A percentile compares a stretch with the other conserved stretches of the same genome.
Evolutionary conservation across 176 grass and related monocot genomes (phyloP).

Genomic region (Calamus simplicifolius): DNA sequence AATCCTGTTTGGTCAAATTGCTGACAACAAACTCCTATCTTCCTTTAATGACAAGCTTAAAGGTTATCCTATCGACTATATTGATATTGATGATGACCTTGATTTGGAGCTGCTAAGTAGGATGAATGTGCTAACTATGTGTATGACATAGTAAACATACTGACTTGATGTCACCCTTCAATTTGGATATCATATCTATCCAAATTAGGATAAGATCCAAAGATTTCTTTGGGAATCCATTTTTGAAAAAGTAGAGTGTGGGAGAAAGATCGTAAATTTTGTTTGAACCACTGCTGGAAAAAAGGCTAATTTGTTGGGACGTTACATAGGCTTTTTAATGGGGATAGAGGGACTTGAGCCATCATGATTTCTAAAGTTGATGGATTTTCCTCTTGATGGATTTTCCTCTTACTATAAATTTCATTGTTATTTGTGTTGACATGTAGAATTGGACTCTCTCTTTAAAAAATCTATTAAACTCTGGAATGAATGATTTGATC

Average conservation of each 20-base stretch:
- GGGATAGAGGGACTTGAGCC: constrained; percentile 1
- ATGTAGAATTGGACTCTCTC: neutral
- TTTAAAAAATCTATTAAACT: neutral
- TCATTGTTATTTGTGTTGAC: neutral
- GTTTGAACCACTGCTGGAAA: no score
- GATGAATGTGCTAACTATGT: neutral
- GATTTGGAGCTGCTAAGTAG: neutral
- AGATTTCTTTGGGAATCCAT: no score
- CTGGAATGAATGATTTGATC: no score
- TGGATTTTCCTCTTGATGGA: neutral
- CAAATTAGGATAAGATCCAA: no score
- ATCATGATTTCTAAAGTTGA: neutral
- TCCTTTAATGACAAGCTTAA: no score
- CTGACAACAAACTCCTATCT: no score
- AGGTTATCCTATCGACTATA: no score
- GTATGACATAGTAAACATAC: neutral
- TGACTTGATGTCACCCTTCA: neutral
- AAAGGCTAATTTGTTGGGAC: neutral
- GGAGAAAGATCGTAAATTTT: no score
- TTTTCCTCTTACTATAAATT: neutral
- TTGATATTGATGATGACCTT: no score
- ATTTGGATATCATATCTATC: neutral
- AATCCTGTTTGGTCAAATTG: no score
- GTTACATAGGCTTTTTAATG: neutral
- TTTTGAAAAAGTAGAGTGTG: no score